These are phyloP conservation scores for Monilinia fructigena DNA, from an alignment of 2,329 filamentous ascomycete genomes.

Conservation along the genomic window DNA sequence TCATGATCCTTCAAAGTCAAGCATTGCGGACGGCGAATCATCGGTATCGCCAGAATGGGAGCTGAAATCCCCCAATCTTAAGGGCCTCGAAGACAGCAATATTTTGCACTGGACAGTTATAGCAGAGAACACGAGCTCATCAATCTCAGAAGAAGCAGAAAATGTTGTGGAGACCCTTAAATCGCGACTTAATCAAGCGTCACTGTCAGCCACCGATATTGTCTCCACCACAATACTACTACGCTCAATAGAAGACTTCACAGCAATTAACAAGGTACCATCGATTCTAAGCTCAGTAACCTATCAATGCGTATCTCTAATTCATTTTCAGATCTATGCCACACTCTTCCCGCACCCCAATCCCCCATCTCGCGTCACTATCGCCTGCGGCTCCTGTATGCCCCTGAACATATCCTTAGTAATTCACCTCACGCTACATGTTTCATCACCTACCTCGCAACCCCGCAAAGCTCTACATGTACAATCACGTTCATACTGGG, in stretches of 20 bases:
- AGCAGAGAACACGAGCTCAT: conserved; percentile 8
- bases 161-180: conserved; percentile 49
- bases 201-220: conserved; percentile 46
- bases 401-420: conserved; percentile 59
- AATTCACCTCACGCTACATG: conserved; percentile 50
- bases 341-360: conserved; percentile 73
- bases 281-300: not conserved
- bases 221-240: conserved; percentile 66
- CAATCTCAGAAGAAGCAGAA: conserved; percentile 50
- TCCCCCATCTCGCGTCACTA: conserved; percentile 80
- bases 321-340: conserved; percentile 57
- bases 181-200: conserved; percentile 42
- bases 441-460: not conserved
- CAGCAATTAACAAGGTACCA: conserved; percentile 60
- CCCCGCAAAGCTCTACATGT: conserved; percentile 68
- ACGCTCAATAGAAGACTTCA: conserved; percentile 77
- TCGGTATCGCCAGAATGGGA: not conserved
- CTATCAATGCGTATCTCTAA: conserved; percentile 9
- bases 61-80: not conserved
- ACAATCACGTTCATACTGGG: conserved; percentile 94
- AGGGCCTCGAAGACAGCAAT: not conserved
- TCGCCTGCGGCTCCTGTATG: conserved; percentile 70
- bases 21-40: not conserved
- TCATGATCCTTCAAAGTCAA: not conserved
- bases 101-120: conserved; percentile 31